These are phyloP conservation scores for Tothia fuscella DNA, from an alignment of 2,329 filamentous ascomycete genomes.

Conservation along the genomic window DNA sequence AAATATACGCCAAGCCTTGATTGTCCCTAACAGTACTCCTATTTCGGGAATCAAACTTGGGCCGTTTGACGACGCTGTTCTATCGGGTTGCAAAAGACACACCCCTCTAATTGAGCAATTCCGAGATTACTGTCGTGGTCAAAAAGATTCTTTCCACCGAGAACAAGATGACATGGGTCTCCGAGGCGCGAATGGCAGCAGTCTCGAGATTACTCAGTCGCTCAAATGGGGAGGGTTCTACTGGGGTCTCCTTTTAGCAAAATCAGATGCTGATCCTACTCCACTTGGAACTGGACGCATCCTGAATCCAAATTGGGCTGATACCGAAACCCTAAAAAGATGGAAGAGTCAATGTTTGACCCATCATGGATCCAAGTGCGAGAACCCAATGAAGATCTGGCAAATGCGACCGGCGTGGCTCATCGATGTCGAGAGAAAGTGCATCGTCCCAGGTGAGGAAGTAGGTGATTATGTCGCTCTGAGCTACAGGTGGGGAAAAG, in stretches of 20 bases:
- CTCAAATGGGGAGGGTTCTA: neutral
- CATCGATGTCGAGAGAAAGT: slow-evolving; percentile 1
- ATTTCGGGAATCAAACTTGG: no score
- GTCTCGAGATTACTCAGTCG: neutral
- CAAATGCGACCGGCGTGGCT: slow-evolving; percentile 1
- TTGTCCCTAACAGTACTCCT: no score
- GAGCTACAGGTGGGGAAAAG: slow-evolving; percentile 4
- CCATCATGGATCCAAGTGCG: neutral
- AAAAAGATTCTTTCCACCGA: no score
- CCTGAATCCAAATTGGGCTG: neutral
- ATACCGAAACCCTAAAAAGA: neutral
- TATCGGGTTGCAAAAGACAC: no score
- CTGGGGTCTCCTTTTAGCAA: neutral
- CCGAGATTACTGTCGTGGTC: no score
- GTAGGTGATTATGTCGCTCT: neutral
- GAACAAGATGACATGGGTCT: no score
- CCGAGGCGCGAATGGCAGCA: neutral
- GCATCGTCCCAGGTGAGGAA: neutral
- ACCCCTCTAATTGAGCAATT: no score
- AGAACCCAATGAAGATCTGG: slow-evolving; percentile 18
- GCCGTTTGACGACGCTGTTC: no score
- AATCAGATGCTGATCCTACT: neutral
- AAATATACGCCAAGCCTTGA: no score
- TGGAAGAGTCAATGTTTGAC: neutral
- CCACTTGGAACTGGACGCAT: neutral